Evolutionary conservation across 441 rosid species (phyloP).

Genomic region (Jatropha podagrica): DNA sequence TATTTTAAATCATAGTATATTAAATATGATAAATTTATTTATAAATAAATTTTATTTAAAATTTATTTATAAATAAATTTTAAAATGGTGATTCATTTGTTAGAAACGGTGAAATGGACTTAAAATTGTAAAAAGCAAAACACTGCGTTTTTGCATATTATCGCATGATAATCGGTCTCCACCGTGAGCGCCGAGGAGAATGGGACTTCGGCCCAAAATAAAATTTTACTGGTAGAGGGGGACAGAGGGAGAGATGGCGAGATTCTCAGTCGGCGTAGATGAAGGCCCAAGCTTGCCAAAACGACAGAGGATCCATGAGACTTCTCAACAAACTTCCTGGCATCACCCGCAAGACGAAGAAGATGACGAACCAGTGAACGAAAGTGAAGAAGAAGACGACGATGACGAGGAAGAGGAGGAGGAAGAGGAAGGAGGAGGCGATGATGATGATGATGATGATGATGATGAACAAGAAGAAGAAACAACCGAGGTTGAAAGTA

Average conservation of each 20-base stretch:
- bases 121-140: not conserved
- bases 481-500: not conserved
- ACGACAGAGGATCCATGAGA: slow-evolving; percentile 18
- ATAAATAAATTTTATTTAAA: no score
- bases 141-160: not conserved
- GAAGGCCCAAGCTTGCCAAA: slow-evolving; percentile 37
- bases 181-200: not conserved
- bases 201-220: not conserved
- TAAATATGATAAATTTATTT: no score
- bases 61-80: no score
- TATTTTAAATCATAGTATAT: no score
- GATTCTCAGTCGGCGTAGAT: slow-evolving; percentile 44
- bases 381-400: slow-evolving; percentile 16
- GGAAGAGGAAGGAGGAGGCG: not conserved
- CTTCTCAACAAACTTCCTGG: not conserved
- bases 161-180: not conserved
- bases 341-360: not conserved
- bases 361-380: not conserved
- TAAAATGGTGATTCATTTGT: no score
- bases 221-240: not conserved
- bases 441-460: slow-evolving; percentile 9
- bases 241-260: slow-evolving; percentile 34
- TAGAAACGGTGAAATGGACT: no score
- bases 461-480: slow-evolving; percentile 7
- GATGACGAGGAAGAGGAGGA: slow-evolving; percentile 21